These are phyloP conservation scores for Phytophthora sp. DNA, from an alignment of 352 stramenopile genomes.

Conservation along the genomic window DNA sequence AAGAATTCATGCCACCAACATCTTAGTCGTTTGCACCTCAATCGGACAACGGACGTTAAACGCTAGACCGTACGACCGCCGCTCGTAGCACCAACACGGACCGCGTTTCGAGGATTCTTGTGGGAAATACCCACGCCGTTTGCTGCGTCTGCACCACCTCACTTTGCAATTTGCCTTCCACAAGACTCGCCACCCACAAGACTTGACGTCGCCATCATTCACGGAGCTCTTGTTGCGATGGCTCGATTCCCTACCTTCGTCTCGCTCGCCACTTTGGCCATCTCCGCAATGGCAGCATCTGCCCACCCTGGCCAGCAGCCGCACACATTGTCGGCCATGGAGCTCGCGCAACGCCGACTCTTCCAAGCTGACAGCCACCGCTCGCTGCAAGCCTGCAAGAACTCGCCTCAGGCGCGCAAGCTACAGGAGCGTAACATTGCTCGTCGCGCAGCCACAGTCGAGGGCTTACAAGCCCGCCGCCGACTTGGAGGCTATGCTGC, in stretches of 20 bases:
- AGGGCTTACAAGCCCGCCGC: constrained; percentile 16
- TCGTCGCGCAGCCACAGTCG: constrained; percentile 5
- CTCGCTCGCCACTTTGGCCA: constrained; percentile 7
- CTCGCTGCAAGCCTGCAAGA: constrained; percentile 17
- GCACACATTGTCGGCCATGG: constrained; percentile 10
- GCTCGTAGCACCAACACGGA: background rate
- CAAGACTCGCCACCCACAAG: constrained; percentile 4
- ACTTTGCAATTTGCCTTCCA: constrained; percentile 33
- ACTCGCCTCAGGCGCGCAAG: constrained; percentile 18
- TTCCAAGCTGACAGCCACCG: constrained; percentile 24
- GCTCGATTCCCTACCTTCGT: constrained; percentile 4
- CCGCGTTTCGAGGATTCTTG: constrained; percentile 12
- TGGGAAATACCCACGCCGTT: constrained; percentile 6
- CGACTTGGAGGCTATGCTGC: constrained; percentile 20
- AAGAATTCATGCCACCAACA: background rate
- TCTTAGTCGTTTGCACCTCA: constrained; percentile 1
- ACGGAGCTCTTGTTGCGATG: constrained; percentile 4
- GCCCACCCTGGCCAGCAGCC: constrained; percentile 21
- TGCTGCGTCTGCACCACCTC: constrained; percentile 3
- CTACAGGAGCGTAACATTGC: constrained; percentile 15
- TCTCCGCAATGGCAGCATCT: background rate
- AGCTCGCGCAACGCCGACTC: constrained; percentile 15
- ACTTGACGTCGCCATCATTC: background rate
- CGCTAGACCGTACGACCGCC: background rate
- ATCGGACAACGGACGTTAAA: constrained; percentile 1